Base-by-base conservation (phyloP, 306 rosid genomes). In the Corylus heterophylla region DNA sequence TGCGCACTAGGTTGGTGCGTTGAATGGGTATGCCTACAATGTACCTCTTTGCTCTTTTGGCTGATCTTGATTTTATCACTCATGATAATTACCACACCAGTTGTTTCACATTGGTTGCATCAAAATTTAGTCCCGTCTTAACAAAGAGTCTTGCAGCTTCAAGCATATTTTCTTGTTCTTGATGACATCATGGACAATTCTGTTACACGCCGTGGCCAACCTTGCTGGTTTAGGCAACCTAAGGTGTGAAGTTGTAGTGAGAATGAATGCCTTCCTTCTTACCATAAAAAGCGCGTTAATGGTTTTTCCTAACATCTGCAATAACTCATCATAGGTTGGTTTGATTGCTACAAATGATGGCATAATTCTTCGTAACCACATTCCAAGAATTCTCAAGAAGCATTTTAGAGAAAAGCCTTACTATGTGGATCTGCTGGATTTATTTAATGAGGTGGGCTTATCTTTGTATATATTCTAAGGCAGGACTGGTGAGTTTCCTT, bases 341-440 rank as follows among this genome's bases (percentile, higher is more conserved):
- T 31, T 95, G 87, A 89, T 95, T 79, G 98, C 99, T 9, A 85
- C 45, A 39, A 95, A 93, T 77, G 99, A 93, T 79, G 99, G 97
- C 84, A 71, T 88, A 80, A 31, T 92, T 54, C 89, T 95, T 47
- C 88, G 97, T 29, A 95, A 90, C 85, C 99, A 95, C 78, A 85
- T 93, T 73, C 69, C 93, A 0, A 88, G 99, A 16, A 87, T 95
- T 70, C 89, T 93, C 84, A 93, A 75, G 83, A 95, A 90, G 3
- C 98, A 95, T 74, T 95, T 95, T 76, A 93, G 84, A 82, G 89
- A 78, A 76, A 91, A 90, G 86, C 88, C 97, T 2, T 95, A 90
- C 78, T 95, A 93, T 2, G 94, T 85, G 62, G 97, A 95, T 87
- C 94, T 95, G 71, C 87, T 90, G 73, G 99, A 95, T 79, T 86